Base-by-base conservation (phyloP, 2,329 filamentous ascomycete genomes). In the Fusarium sterilihyphosum region DNA sequence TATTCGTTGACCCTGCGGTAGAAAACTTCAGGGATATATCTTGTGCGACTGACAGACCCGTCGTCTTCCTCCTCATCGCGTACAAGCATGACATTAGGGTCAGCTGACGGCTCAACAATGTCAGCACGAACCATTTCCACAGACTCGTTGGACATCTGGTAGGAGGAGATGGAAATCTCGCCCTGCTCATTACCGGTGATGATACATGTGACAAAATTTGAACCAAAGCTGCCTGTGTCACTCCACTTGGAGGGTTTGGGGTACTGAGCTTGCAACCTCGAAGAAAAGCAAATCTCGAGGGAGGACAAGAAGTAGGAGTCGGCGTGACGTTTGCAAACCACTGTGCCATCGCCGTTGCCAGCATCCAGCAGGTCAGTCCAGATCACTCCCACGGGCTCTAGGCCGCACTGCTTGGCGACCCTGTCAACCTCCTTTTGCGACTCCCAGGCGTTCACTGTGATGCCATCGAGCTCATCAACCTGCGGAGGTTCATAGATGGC, bases 21-120 rank as follows among this genome's bases (percentile, higher is more conserved):
- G 84, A 98, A 99, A 9, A 99, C 96, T 80, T 99, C 96, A 2
- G 96, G 96, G 29, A 99, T 97, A 80, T 99, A 99, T 78, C 95
- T 90, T 31, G 92, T 92, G 64, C 91, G 91, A 81, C 89, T 92
- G 57, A 84, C 86, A 63, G 85, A 90, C 76, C 86, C 90, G 73
- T 95, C 92, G 59, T 95, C 93, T 77, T 98, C 95, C 67, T 96
- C 93, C 80, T 98, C 96, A 31, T 93, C 93, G 71, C 95, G 94
- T 9, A 99, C 96, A 52, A 99, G 90, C 96, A 99, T 98, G 60
- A 96, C 92, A 12, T 90, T 92, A 5, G 96, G 96, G 73, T 98
- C 96, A 37, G 95, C 95, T 14, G 95, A 98, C 13, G 96, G 94
- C 82, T 99, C 96, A 70, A 99, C 90, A 73, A 99, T 95, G 78